Evolutionary conservation across 257 asterid genomes (phyloP).

Genomic region (Nicotiana tomentosiformis): DNA sequence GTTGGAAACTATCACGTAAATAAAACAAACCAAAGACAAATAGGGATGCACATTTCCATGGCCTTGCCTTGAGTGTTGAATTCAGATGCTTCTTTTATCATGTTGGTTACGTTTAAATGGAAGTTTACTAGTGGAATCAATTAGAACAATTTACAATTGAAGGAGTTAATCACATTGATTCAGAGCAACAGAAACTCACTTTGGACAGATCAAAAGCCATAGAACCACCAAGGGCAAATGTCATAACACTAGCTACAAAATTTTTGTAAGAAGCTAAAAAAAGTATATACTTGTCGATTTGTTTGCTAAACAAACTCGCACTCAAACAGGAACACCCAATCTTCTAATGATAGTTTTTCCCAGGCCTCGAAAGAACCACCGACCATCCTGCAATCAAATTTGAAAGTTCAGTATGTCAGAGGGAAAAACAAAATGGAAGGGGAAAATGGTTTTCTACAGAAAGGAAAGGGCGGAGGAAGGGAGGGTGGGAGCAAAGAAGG

Average conservation of each 20-base stretch:
- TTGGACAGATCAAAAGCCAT: neutral
- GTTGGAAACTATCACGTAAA: too few relatives aligned
- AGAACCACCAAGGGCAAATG: neutral
- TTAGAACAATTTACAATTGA: neutral
- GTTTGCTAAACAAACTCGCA: neutral
- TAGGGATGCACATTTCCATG: neutral
- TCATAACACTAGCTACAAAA: neutral
- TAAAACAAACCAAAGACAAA: neutral
- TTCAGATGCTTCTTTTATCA: neutral
- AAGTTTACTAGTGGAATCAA: neutral
- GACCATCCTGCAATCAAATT: conserved; percentile 47
- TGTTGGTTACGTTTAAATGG: neutral
- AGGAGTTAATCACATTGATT: neutral
- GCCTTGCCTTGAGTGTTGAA: neutral
- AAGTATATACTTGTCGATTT: neutral
- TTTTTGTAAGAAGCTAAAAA: neutral
- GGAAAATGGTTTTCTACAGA: neutral
- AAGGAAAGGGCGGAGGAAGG: neutral
- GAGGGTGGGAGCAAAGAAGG: neutral
- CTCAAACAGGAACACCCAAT: conserved; percentile 49
- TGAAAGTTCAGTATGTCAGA: neutral
- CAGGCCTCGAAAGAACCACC: conserved; percentile 78
- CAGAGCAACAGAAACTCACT: neutral
- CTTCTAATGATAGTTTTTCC: conserved; percentile 70
- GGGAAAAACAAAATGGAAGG: neutral